Evolutionary conservation across 2,329 filamentous ascomycete species (phyloP).

Genomic region (Blastomyces gilchristii): DNA sequence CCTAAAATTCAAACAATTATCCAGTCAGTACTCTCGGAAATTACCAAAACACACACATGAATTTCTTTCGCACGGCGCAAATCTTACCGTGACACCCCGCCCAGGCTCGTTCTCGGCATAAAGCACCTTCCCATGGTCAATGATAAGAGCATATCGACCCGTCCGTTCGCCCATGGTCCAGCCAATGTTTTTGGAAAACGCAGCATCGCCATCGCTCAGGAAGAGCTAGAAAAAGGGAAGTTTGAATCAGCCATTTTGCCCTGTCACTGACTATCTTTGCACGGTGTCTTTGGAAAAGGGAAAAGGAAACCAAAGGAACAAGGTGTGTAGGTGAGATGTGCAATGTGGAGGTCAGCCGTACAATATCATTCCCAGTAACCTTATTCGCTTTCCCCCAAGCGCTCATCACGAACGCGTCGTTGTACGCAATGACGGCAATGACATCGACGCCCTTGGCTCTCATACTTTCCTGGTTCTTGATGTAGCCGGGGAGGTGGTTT

Average conservation of each 20-base stretch:
- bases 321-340: neutral
- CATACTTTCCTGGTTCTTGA: slow-evolving; percentile 59
- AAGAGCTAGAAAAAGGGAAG: slow-evolving; percentile 48
- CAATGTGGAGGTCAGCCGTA: slow-evolving; percentile 27
- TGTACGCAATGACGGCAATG: slow-evolving; percentile 70
- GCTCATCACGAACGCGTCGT: slow-evolving; percentile 79
- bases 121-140: slow-evolving; percentile 72
- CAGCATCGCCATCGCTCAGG: slow-evolving; percentile 60
- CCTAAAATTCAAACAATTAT: slow-evolving; percentile 18
- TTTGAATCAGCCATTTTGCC: slow-evolving; percentile 7
- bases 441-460: slow-evolving; percentile 73
- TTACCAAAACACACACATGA: neutral
- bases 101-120: slow-evolving; percentile 64
- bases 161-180: slow-evolving; percentile 68
- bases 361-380: slow-evolving; percentile 59
- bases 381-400: slow-evolving; percentile 84
- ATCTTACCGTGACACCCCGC: slow-evolving; percentile 21
- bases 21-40: neutral
- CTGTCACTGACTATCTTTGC: neutral
- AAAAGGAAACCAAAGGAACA: neutral
- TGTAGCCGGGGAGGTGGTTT: slow-evolving; percentile 70
- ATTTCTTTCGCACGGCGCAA: neutral
- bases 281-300: neutral
- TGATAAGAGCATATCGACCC: slow-evolving; percentile 65
- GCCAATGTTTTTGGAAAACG: slow-evolving; percentile 67